These are phyloP conservation scores for Chenopodium suecicum DNA, from an alignment of 148 eudicot genomes.

Conservation along the genomic window DNA sequence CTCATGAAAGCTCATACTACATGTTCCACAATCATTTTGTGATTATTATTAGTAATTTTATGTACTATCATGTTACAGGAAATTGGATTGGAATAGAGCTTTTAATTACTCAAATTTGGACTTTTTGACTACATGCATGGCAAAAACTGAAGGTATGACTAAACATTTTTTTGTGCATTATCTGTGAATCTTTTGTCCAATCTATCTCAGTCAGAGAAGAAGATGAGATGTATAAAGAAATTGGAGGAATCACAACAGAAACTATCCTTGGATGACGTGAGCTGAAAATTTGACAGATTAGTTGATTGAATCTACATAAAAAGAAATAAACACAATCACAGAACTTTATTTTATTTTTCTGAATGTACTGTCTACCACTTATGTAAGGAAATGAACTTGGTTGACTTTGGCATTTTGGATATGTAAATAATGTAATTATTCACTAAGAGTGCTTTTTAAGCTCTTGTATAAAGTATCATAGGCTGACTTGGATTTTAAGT, in stretches of 20 bases:
- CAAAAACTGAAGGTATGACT: slow-evolving; percentile 23
- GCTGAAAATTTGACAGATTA: not conserved
- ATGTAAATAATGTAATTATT: too few relatives aligned
- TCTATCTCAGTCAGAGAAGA: not conserved
- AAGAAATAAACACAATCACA: not conserved
- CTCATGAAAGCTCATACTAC: not conserved
- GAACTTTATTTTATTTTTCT: not conserved
- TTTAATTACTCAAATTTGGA: slow-evolving; percentile 31
- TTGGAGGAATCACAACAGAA: not conserved
- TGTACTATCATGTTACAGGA: slow-evolving; percentile 16
- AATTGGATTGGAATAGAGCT: slow-evolving; percentile 36
- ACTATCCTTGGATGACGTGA: not conserved
- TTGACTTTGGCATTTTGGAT: not conserved
- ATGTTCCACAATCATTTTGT: not conserved
- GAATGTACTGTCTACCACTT: not conserved
- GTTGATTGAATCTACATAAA: not conserved
- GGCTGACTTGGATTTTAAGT: not conserved
- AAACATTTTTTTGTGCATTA: not conserved
- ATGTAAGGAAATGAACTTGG: not conserved
- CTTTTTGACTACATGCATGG: slow-evolving; percentile 32
- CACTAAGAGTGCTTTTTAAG: too few relatives aligned
- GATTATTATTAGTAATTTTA: not conserved
- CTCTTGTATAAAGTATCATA: not conserved
- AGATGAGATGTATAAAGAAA: not conserved
- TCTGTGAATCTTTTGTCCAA: not conserved